Evolutionary conservation across 345 rosid genomes (phyloP).

Genomic region (Corchorus olitorius): DNA sequence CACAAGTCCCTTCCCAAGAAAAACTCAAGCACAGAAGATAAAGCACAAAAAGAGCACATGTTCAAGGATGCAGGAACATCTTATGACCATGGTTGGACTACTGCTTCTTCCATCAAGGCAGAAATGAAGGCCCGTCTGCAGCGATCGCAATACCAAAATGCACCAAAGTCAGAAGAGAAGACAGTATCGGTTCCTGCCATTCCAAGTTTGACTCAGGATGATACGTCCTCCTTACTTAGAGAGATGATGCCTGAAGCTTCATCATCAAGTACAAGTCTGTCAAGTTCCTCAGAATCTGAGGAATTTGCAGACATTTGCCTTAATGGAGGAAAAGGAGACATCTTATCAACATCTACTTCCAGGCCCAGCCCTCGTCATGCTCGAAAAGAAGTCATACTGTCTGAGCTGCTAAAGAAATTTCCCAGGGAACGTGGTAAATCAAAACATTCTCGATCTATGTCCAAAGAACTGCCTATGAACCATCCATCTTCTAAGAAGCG

Average conservation of each 20-base stretch:
- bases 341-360: neutral
- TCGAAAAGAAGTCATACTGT: slow-evolving; percentile 6
- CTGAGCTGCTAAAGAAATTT: neutral
- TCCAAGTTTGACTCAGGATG: slow-evolving; percentile 9
- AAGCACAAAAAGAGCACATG: slow-evolving; percentile 21
- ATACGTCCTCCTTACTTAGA: neutral
- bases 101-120: slow-evolving; percentile 32
- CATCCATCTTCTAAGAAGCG: slow-evolving; percentile 7
- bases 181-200: neutral
- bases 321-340: slow-evolving; percentile 9
- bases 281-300: slow-evolving; percentile 42
- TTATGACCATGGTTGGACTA: slow-evolving; percentile 20
- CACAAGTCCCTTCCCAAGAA: slow-evolving; percentile 19
- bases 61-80: slow-evolving; percentile 10
- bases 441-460: neutral
- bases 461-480: neutral
- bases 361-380: neutral
- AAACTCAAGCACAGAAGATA: slow-evolving; percentile 13
- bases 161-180: slow-evolving; percentile 25
- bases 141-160: slow-evolving; percentile 12
- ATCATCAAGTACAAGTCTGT: slow-evolving; percentile 32
- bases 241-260: slow-evolving; percentile 8
- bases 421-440: neutral
- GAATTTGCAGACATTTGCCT: slow-evolving; percentile 4
- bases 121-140: slow-evolving; percentile 36